Evolutionary conservation across 306 rosid species (phyloP).

Genomic region (Nissolia schottii): DNA sequence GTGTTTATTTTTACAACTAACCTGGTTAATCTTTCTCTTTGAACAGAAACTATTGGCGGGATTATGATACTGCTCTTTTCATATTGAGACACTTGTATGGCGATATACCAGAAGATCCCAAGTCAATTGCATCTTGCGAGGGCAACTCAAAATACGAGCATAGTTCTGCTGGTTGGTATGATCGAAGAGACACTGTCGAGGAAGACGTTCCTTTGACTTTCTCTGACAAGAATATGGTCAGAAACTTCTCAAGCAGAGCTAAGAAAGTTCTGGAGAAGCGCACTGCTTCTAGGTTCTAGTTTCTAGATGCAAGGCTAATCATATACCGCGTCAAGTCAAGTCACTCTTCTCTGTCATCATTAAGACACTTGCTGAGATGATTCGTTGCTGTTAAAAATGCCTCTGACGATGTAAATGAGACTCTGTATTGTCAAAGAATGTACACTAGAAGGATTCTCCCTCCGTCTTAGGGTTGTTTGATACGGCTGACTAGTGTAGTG

Average conservation of each 20-base stretch:
- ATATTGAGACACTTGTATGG: constrained; percentile 74
- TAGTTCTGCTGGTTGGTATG: constrained; percentile 43
- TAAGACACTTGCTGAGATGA: background rate
- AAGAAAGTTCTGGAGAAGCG: constrained; percentile 34
- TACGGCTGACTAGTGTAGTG: background rate
- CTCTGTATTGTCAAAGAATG: background rate
- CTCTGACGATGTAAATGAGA: background rate
- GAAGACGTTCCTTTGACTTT: constrained; percentile 87
- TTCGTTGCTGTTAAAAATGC: background rate
- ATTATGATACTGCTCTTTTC: constrained; percentile 82
- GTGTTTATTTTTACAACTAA: background rate
- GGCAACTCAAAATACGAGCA: constrained; percentile 30
- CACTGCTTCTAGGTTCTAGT: background rate
- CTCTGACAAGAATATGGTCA: constrained; percentile 41
- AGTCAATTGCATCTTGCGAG: constrained; percentile 10
- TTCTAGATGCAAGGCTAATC: constrained; percentile 5
- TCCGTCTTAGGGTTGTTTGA: constrained; percentile 16
- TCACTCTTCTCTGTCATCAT: background rate
- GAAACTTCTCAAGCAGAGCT: constrained; percentile 57
- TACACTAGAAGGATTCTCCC: constrained; percentile 17
- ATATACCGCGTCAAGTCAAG: background rate
- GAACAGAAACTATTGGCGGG: constrained; percentile 96
- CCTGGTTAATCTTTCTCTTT: constrained; percentile 3
- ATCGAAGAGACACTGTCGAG: constrained; percentile 43
- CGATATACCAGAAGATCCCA: constrained; percentile 54